Conservation (phyloP, 1,284 basidiomycete species). For the Cutaneotrichosporon spelunceum region DNA sequence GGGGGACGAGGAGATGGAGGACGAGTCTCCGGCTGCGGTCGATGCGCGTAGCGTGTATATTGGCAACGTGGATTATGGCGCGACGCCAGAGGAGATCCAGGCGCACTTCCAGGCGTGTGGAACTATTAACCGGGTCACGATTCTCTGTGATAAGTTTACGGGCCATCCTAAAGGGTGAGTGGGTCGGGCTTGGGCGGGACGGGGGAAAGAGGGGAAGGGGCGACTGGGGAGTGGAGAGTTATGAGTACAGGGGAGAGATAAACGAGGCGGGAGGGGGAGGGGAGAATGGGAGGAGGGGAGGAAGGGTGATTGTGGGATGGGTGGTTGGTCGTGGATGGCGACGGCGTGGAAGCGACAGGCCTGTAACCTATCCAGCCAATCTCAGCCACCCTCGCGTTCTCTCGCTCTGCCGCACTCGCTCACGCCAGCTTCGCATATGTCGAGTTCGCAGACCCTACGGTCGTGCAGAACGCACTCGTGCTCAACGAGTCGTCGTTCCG, state of each 20-base stretch:
- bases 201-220: neutral
- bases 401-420: neutral
- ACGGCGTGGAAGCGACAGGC: no score
- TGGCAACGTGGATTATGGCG: constrained; percentile 96
- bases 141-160: constrained; percentile 99
- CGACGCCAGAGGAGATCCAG: constrained; percentile 98
- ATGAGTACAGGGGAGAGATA: neutral
- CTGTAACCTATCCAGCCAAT: no score
- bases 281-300: no score
- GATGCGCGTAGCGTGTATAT: constrained; percentile 91
- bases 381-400: no score
- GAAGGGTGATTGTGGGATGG: no score
- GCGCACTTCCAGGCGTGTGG: constrained; percentile 96
- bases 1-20: constrained; percentile 60
- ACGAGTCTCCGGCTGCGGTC: constrained; percentile 61
- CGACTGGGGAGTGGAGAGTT: neutral
- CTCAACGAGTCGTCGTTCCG: constrained; percentile 95
- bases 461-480: constrained; percentile 88
- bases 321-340: no score
- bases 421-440: constrained; percentile 86
- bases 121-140: constrained; percentile 97
- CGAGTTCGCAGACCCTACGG: constrained; percentile 92
- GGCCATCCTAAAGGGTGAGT: constrained; percentile 97
- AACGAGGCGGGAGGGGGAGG: no score
- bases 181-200: neutral